phyloP scores from a whole-genome alignment of 176 grass and related monocot species.

The Oryza meridionalis region DNA sequence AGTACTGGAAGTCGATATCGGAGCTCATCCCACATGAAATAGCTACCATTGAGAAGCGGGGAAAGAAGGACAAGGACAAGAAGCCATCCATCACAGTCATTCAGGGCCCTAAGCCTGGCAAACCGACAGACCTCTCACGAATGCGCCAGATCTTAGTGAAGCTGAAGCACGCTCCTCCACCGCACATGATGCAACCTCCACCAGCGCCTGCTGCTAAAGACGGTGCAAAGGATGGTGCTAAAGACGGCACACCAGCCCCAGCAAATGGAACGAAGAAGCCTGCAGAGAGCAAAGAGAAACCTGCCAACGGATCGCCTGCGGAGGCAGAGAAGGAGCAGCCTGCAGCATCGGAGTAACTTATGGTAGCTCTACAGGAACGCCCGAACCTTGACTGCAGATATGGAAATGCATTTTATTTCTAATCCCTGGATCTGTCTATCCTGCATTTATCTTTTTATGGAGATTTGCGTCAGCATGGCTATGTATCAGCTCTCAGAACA shows the following conservation, averaged over 20 bases:
- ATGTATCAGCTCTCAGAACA: slow-evolving; percentile 40
- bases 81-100: slow-evolving; percentile 79
- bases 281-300: slow-evolving; percentile 40
- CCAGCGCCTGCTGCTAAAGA: slow-evolving; percentile 51
- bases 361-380: slow-evolving; percentile 41
- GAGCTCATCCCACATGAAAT: slow-evolving; percentile 95
- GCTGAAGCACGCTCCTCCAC: slow-evolving; percentile 80
- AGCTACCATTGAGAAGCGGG: slow-evolving; percentile 75
- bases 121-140: slow-evolving; percentile 81
- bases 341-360: slow-evolving; percentile 41
- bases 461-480: slow-evolving; percentile 31
- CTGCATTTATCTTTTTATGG: slow-evolving; percentile 54
- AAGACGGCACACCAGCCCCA: slow-evolving; percentile 29
- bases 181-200: slow-evolving; percentile 78
- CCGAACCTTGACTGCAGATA: slow-evolving; percentile 44
- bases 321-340: slow-evolving; percentile 45
- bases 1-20: slow-evolving; percentile 93
- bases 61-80: slow-evolving; percentile 91
- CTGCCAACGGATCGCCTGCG: neutral
- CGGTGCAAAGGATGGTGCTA: slow-evolving; percentile 38
- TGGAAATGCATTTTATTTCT: slow-evolving; percentile 37
- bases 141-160: slow-evolving; percentile 86
- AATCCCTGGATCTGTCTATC: slow-evolving; percentile 27
- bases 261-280: slow-evolving; percentile 49
- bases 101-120: slow-evolving; percentile 91